These are phyloP conservation scores for Cyclotella choctawhatcheeana DNA, from an alignment of 108 stramenopile species.

Conservation along the genomic window DNA sequence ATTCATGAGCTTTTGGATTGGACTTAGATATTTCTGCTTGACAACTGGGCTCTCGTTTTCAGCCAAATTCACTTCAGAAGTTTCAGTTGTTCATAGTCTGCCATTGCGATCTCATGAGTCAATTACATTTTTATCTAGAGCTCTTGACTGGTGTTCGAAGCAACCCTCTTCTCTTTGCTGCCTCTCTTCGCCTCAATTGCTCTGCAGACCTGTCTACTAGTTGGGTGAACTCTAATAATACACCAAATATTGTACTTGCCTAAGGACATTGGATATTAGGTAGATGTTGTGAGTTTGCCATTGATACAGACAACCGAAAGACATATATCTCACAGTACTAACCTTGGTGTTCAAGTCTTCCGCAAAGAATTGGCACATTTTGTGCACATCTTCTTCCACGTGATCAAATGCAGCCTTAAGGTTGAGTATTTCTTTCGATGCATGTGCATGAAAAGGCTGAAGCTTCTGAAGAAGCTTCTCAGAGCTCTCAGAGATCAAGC, in stretches of 20 bases:
- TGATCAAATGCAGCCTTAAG: constrained; percentile 19
- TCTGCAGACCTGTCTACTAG: constrained; percentile 33
- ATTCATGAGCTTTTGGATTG: too few relatives aligned
- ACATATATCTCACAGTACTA: neutral
- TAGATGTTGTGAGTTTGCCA: neutral
- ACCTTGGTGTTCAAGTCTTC: constrained; percentile 39
- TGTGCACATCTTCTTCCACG: constrained; percentile 9
- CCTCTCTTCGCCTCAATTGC: constrained; percentile 13
- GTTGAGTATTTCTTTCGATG: constrained; percentile 1
- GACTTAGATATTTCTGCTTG: too few relatives aligned
- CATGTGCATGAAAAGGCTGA: constrained; percentile 31
- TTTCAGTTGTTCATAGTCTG: too few relatives aligned
- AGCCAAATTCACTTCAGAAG: too few relatives aligned
- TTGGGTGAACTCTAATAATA: constrained; percentile 32
- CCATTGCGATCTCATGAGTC: too few relatives aligned
- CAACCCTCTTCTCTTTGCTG: constrained; percentile 11
- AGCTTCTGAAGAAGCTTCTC: constrained; percentile 23
- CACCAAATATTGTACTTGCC: constrained; percentile 40
- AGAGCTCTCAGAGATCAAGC: constrained; percentile 1
- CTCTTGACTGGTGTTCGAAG: constrained; percentile 2
- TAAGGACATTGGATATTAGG: neutral
- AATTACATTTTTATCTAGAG: neutral
- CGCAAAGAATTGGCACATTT: constrained; percentile 41
- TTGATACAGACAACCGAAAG: neutral
- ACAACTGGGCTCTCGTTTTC: too few relatives aligned